Conservation (phyloP, 2,329 filamentous ascomycete genomes). For the Botryotinia globosa region DNA sequence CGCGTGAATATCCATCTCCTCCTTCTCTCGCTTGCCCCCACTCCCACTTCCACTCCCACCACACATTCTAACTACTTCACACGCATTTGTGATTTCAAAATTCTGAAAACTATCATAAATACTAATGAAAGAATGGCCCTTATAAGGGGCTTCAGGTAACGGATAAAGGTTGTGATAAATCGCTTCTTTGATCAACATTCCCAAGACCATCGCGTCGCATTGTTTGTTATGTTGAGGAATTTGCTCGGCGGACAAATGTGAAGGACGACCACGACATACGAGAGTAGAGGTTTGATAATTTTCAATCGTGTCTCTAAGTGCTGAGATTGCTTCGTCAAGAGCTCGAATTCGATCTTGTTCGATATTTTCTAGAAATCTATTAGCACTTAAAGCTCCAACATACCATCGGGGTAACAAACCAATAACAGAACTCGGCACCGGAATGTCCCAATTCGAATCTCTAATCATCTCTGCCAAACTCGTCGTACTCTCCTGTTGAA, state of each 20-base stretch:
- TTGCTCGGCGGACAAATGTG: neutral
- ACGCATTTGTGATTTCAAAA: constrained; percentile 4
- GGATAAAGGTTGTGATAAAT: constrained; percentile 4
- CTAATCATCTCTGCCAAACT: constrained; percentile 1
- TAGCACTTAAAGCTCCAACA: neutral
- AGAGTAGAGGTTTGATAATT: neutral
- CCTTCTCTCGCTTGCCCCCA: neutral
- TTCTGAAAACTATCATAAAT: constrained; percentile 4
- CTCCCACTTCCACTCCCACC: neutral
- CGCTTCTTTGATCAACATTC: constrained; percentile 8
- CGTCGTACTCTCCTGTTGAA: constrained; percentile 9
- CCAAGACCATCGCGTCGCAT: constrained; percentile 16
- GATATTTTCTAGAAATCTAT: neutral
- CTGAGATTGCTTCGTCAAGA: neutral
- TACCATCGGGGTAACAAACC: neutral
- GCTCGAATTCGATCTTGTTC: constrained; percentile 5
- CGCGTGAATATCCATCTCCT: neutral
- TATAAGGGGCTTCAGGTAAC: constrained; percentile 9
- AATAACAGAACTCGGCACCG: neutral
- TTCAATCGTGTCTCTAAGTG: constrained; percentile 7
- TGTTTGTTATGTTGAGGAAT: neutral
- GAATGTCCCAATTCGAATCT: constrained; percentile 3
- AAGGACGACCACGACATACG: neutral
- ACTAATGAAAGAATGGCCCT: neutral
- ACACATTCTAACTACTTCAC: neutral